Conservation (phyloP, 345 rosid genomes). For the Eucalyptus sp. region DNA sequence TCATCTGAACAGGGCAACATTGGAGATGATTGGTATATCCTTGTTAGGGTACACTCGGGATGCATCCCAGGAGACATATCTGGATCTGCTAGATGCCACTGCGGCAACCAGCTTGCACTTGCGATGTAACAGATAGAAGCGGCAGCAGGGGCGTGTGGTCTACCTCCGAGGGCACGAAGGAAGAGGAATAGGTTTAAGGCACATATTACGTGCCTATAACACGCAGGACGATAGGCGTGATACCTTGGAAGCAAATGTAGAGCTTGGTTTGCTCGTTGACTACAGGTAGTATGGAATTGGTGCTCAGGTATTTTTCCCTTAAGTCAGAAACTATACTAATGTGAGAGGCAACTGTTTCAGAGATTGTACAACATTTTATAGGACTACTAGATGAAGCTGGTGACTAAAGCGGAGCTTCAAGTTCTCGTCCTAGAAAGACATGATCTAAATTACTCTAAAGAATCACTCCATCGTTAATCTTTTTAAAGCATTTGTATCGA, state of each 20-base stretch:
- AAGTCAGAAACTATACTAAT: neutral
- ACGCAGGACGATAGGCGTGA: slow-evolving; percentile 78
- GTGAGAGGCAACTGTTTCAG: too few relatives aligned
- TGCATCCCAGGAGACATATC: slow-evolving; percentile 84
- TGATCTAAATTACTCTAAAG: too few relatives aligned
- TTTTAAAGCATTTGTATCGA: too few relatives aligned
- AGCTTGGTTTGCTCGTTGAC: slow-evolving; percentile 78
- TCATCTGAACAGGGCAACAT: slow-evolving; percentile 45
- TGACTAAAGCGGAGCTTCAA: too few relatives aligned
- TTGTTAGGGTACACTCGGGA: slow-evolving; percentile 73
- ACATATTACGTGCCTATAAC: slow-evolving; percentile 80
- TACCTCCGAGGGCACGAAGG: slow-evolving; percentile 92
- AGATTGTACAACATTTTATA: too few relatives aligned
- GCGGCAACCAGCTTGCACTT: slow-evolving; percentile 56
- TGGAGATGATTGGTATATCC: slow-evolving; percentile 74
- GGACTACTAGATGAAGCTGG: neutral
- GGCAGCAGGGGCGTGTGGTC: slow-evolving; percentile 66
- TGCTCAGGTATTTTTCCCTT: slow-evolving; percentile 46
- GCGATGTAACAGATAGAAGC: slow-evolving; percentile 83
- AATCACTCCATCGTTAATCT: too few relatives aligned
- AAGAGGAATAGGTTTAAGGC: slow-evolving; percentile 87
- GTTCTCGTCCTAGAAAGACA: too few relatives aligned
- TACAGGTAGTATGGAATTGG: slow-evolving; percentile 92
- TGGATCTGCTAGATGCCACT: slow-evolving; percentile 79
- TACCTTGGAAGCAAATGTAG: slow-evolving; percentile 80